A percentile compares a stretch with the other conserved stretches of the same genome.
Evolutionary conservation across 169 alveolate species (phyloP).

Genomic region (Plasmodium reichenowi): DNA sequence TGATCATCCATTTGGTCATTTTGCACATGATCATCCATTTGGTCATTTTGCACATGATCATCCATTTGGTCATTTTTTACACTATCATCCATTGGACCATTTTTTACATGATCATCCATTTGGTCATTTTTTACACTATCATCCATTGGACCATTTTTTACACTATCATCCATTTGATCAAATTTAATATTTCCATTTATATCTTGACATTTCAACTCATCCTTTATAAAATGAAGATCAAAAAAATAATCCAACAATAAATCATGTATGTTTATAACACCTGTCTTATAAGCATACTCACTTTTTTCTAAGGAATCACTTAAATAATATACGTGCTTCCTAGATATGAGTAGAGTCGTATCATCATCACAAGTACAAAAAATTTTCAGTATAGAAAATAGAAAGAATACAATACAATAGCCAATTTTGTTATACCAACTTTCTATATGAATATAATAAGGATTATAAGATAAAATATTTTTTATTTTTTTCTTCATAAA

Average conservation of each 20-base stretch:
- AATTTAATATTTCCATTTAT: neutral
- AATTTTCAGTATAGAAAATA: slow-evolving; percentile 50
- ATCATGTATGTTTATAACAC: slow-evolving; percentile 21
- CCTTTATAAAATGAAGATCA: slow-evolving; percentile 14
- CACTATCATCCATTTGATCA: neutral
- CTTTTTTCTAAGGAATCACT: neutral
- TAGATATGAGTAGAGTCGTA: neutral
- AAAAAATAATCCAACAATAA: slow-evolving; percentile 43
- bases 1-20: neutral
- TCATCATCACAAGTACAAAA: slow-evolving; percentile 1
- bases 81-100: no score
- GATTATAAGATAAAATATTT: slow-evolving; percentile 10
- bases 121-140: neutral
- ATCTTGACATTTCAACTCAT: slow-evolving; percentile 6
- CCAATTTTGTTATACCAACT: slow-evolving; percentile 36
- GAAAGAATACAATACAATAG: slow-evolving; percentile 17
- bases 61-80: neutral
- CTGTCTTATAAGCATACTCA: slow-evolving; percentile 20
- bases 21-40: neutral
- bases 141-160: neutral
- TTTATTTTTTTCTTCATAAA: slow-evolving; percentile 32
- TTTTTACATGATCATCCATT: neutral
- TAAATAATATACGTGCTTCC: neutral
- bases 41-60: neutral
- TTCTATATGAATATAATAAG: slow-evolving; percentile 52